A percentile compares a stretch with the other conserved stretches of the same genome.
phyloP scores from a whole-genome alignment of 2,329 filamentous ascomycete genomes.

The Anthostomella pinea region DNA sequence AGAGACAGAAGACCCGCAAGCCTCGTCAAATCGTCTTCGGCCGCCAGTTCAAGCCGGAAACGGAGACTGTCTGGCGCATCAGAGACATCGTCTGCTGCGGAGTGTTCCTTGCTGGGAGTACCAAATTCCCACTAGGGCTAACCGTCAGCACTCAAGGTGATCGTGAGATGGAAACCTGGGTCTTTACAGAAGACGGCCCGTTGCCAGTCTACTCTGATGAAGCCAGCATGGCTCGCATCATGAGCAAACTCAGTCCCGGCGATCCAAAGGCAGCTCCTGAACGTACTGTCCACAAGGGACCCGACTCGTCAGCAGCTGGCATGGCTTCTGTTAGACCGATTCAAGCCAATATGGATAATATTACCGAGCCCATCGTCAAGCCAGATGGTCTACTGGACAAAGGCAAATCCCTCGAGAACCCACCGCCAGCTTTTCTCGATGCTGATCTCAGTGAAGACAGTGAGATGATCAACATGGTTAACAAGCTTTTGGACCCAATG shows the following conservation, averaged over 20 bases:
- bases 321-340: not conserved
- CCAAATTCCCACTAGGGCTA: constrained; percentile 37
- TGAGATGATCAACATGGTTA: constrained; percentile 43
- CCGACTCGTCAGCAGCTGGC: not conserved
- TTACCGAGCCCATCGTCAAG: not conserved
- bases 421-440: constrained; percentile 15
- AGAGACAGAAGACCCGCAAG: constrained; percentile 39
- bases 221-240: constrained; percentile 19
- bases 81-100: constrained; percentile 49
- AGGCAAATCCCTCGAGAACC: constrained; percentile 12
- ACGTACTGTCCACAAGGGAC: constrained; percentile 3
- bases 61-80: constrained; percentile 44
- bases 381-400: constrained; percentile 8
- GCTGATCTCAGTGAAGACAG: constrained; percentile 32
- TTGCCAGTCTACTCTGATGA: constrained; percentile 15
- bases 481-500: constrained; percentile 33
- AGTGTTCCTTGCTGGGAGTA: constrained; percentile 44
- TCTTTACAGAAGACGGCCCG: constrained; percentile 21
- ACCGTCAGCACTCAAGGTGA: constrained; percentile 16
- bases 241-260: constrained; percentile 22
- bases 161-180: constrained; percentile 24
- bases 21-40: constrained; percentile 35
- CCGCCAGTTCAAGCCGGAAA: constrained; percentile 30
- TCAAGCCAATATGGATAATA: constrained; percentile 5
- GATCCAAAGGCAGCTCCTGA: constrained; percentile 12